Evolutionary conservation across 208 protist species (phyloP).

Genomic region (Histomonas meleagridis): DNA sequence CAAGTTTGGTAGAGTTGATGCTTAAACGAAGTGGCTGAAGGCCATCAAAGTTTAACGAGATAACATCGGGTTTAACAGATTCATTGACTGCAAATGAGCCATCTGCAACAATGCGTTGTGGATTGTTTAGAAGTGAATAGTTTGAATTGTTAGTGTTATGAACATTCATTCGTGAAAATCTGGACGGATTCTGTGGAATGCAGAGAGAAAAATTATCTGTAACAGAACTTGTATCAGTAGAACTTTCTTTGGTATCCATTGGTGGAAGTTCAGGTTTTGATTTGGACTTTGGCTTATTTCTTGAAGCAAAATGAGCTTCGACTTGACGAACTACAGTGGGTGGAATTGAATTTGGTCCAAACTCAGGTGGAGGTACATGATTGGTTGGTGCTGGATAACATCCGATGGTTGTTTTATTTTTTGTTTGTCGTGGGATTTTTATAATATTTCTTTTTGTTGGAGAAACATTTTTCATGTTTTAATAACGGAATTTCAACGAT

Average conservation of each 20-base stretch:
- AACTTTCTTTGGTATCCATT: background rate
- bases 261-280: background rate
- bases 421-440: background rate
- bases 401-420: background rate
- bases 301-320: background rate
- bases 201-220: background rate
- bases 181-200: background rate
- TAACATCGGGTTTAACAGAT: background rate
- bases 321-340: background rate
- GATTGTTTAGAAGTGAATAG: background rate
- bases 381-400: background rate
- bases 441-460: background rate
- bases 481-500: too few species aligned
- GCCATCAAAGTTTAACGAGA: background rate
- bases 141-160: background rate
- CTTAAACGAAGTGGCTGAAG: background rate
- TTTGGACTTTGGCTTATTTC: background rate
- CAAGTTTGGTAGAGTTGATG: background rate
- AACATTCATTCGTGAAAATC: background rate
- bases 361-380: background rate
- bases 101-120: background rate
- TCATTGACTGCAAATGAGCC: constrained; percentile 1
- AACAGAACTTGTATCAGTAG: background rate
- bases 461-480: too few species aligned
- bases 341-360: background rate